Base-by-base conservation (phyloP, 495 filamentous ascomycete species). In the Aspergillus leporis region DNA sequence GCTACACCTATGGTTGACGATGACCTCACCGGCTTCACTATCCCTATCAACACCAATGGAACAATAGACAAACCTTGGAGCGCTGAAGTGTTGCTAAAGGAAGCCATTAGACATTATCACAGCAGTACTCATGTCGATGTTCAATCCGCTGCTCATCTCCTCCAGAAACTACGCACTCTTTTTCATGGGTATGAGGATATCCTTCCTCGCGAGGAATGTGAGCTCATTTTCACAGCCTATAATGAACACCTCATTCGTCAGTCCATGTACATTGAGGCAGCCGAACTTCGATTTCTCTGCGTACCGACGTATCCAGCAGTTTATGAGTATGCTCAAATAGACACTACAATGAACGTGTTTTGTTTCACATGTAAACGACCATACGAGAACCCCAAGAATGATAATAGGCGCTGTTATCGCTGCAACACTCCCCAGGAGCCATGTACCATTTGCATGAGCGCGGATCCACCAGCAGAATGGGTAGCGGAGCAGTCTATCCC, bases 221-320 rank as follows among this genome's bases (percentile, higher is more conserved):
- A 79, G 58, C 56, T 81, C 28, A 81, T 90, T 43, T 78, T 90
- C 56, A 76, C 81, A 30, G 78, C 84, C 38, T 88, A 90, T 65
- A 87, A 91, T 65, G 75, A 79, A 31, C 82, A 84, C 5, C 82
- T 92, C 0, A 78, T 84, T 63, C 76, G 71, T 41, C 82, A 90
- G 63, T 81, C 81, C 45, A 81, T 91, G 67, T 85, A 87, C 64
- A 67, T 84, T 38, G 85, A 90, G 65, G 88, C 90, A 21, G 80
- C 87, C 6, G 77, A 87, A 31, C 78, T 92, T 14, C 87, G 89
- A 4, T 85, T 90, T 30, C 74, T 87, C 28, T 89, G 84, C 59
- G 81, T 82, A 64, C 51, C 84, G 65, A 72, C 78, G 19, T 90
- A 88, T 65, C 78, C 83, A 0, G 69, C 83, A 10, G 80, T 92